Base-by-base conservation (phyloP, 2,329 filamentous ascomycete genomes). In the Cladosporium sp. region DNA sequence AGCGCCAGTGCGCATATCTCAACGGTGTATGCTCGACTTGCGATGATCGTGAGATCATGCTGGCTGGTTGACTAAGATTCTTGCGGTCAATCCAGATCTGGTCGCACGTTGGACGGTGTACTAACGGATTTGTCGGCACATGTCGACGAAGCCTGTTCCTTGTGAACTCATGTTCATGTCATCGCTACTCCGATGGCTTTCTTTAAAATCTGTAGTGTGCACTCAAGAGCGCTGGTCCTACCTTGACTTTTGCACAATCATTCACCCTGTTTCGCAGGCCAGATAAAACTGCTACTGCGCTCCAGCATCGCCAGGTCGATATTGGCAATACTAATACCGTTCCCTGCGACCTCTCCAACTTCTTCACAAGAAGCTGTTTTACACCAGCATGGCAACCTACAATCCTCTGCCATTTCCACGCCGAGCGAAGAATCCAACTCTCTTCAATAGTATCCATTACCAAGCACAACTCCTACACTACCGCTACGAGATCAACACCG, bases 401-500 rank as follows among this genome's bases (percentile, higher is more conserved):
- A 59, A 60, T 19, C 65, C 66, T 13, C 58, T 62, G 13, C 47
- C 60, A 8, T 65, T 63, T 32, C 66, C 66, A 17, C 58, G 60
- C 2, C 63, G 64, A 22, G 60, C 62, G 2, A 65, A 65, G 53
- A 34, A 47, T 19, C 56, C 58, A 42, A 63, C 59, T 24, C 20
- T 63, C 57, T 49, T 66, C 48, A 49, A 59, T 28, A 57, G 62
- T 32, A 32, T 58, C 24, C 53, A 56, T 22, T 67, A 68, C 37
- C 65, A 64, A 48, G 47, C 61, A 10, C 58, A 65, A 36, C 59
- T 68, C 39, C 50, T 57, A 25, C 66, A 68, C 60, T 68, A 65
- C 49, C 65, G 64, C 20, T 68, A 68, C 45, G 60, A 66, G 42
- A 51, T 68, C 58, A 66, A 66, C 58, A 65, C 65, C 6, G 62